These are phyloP conservation scores for Scopulariopsis brevicaulis DNA, from an alignment of 2,329 filamentous ascomycete species.

Conservation along the genomic window DNA sequence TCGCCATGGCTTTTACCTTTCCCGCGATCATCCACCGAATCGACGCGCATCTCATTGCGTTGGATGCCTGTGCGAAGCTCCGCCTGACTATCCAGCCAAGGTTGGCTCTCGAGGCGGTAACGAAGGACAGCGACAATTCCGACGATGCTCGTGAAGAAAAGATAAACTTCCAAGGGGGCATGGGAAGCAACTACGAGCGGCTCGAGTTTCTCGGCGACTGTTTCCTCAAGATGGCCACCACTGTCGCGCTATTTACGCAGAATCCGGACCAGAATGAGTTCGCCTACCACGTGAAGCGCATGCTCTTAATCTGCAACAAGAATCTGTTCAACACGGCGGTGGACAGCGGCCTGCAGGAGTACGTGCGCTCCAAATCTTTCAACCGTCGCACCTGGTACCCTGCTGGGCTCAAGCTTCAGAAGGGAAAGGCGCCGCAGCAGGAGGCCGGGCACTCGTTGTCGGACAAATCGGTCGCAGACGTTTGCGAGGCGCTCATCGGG, in stretches of 20 bases:
- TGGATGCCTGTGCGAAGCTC: constrained; percentile 61
- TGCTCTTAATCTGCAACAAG: constrained; percentile 83
- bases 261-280: constrained; percentile 73
- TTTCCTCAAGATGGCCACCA: constrained; percentile 92
- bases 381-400: constrained; percentile 85
- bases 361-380: constrained; percentile 74
- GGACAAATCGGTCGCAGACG: constrained; percentile 88
- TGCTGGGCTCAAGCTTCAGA: constrained; percentile 58
- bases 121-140: constrained; percentile 81
- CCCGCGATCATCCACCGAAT: constrained; percentile 78
- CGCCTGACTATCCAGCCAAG: constrained; percentile 52
- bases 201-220: constrained; percentile 89
- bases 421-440: constrained; percentile 50
- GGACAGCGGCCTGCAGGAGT: constrained; percentile 55
- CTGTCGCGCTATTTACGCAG: constrained; percentile 71
- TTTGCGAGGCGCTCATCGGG: constrained; percentile 89
- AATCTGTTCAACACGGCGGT: constrained; percentile 74
- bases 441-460: constrained; percentile 53
- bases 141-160: constrained; percentile 59
- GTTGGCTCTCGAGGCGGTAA: constrained; percentile 78
- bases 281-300: constrained; percentile 79
- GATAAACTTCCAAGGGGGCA: constrained; percentile 67
- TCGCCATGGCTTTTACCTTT: constrained; percentile 62
- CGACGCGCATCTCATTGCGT: constrained; percentile 68
- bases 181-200: constrained; percentile 91